These are phyloP conservation scores for Taphrina flavorubra DNA, from an alignment of 1,139 yeast species.

Conservation along the genomic window DNA sequence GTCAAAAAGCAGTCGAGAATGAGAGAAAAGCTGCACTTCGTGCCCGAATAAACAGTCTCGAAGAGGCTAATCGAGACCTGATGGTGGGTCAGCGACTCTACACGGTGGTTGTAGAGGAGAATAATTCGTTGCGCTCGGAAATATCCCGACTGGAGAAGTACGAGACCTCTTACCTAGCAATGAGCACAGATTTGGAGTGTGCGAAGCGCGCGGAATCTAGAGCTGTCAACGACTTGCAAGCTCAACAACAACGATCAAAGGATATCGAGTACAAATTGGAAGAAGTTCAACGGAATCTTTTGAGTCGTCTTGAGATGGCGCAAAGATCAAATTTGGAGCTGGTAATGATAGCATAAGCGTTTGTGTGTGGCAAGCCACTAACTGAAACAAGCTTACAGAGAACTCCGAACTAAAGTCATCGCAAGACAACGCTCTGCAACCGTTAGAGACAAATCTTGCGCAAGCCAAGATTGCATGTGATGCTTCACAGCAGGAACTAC, in stretches of 20 bases:
- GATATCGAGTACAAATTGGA: neutral
- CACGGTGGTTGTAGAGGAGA: neutral
- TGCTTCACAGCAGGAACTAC: neutral
- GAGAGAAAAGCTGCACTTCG: neutral
- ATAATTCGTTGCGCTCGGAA: neutral
- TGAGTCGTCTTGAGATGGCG: neutral
- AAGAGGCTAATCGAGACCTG: neutral
- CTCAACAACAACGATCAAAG: neutral
- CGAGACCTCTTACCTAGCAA: neutral
- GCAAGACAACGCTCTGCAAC: neutral
- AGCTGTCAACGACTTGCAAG: neutral
- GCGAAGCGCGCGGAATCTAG: neutral
- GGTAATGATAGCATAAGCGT: neutral
- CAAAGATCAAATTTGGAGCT: slow-evolving; percentile 1
- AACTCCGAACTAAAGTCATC: neutral
- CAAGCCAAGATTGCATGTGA: neutral
- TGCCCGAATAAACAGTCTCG: neutral
- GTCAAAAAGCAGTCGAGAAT: neutral
- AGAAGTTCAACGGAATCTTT: neutral
- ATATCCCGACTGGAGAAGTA: neutral
- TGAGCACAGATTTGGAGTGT: slow-evolving; percentile 8
- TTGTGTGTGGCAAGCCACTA: neutral
- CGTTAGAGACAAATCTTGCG: neutral
- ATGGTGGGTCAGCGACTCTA: neutral
- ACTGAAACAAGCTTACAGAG: neutral